Evolutionary conservation across 2,329 filamentous ascomycete species (phyloP).

Genomic region (Trichophaea hybrida): DNA sequence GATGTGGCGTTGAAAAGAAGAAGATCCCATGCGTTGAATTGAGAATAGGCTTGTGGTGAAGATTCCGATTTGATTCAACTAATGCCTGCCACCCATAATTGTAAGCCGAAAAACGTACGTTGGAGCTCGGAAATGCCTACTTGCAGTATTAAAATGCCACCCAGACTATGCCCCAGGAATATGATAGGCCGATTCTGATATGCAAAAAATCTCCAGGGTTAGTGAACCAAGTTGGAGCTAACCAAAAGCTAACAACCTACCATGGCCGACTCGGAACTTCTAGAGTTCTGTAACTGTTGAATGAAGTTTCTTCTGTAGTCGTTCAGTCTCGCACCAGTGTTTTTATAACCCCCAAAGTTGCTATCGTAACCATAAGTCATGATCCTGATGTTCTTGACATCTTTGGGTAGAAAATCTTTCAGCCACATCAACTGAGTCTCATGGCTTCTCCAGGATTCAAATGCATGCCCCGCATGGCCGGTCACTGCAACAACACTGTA

Average conservation of each 20-base stretch:
- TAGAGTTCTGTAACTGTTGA: not conserved
- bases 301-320: constrained; percentile 7
- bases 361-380: constrained; percentile 9
- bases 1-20: constrained; percentile 6
- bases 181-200: constrained; percentile 3
- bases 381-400: constrained; percentile 5
- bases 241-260: too few relatives aligned
- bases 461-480: constrained; percentile 3
- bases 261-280: not conserved
- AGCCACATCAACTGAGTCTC: constrained; percentile 6
- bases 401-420: constrained; percentile 6
- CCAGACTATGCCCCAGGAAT: constrained; percentile 9
- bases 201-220: not conserved
- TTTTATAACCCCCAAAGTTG: not conserved
- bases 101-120: not conserved
- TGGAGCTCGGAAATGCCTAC: not conserved
- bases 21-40: constrained; percentile 1
- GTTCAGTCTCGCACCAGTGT: not conserved
- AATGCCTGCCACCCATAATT: not conserved
- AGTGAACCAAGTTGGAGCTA: too few relatives aligned
- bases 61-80: not conserved
- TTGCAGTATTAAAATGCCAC: too few relatives aligned
- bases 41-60: not conserved
- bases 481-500: constrained; percentile 3
- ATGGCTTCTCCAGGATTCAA: constrained; percentile 7